A percentile compares a stretch with the other conserved stretches of the same genome.
Evolutionary conservation across 202 grass and related monocot species (phyloP).

Genomic region (Dendrocalamus latiflorus): DNA sequence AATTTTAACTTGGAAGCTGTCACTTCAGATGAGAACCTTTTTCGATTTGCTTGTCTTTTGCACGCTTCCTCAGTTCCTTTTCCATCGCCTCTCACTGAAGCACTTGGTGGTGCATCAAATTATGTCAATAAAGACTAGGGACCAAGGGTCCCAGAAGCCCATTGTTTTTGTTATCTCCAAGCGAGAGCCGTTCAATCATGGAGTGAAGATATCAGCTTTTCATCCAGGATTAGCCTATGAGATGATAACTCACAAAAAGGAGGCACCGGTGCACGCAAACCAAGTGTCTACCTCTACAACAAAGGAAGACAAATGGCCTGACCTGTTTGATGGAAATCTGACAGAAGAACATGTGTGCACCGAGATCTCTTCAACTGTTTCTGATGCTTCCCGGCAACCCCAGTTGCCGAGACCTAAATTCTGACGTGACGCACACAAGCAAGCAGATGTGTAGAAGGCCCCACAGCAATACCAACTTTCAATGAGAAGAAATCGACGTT

Average conservation of each 20-base stretch:
- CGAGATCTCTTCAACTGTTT: not conserved
- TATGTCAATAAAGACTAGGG: not conserved
- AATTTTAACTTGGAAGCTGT: not conserved
- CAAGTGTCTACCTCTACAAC: not conserved
- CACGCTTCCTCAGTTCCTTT: too few species aligned
- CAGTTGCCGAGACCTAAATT: constrained; percentile 24
- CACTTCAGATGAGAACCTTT: not conserved
- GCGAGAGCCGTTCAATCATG: too few species aligned
- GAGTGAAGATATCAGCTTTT: too few species aligned
- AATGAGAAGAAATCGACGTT: not conserved
- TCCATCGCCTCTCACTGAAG: too few species aligned
- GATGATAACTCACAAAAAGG: constrained; percentile 7
- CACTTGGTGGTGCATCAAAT: not conserved
- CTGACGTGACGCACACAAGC: constrained; percentile 15
- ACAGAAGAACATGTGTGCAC: not conserved
- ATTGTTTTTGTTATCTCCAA: constrained; percentile 41
- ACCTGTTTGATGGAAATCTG: constrained; percentile 15
- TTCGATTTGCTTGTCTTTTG: not conserved
- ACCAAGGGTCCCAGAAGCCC: constrained; percentile 12
- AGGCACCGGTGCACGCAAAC: constrained; percentile 17
- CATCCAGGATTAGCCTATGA: too few species aligned
- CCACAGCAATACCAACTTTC: not conserved
- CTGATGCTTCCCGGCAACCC: too few species aligned
- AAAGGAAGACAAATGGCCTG: constrained; percentile 5
- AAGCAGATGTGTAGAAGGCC: not conserved